Evolutionary conservation across 768 basidiomycete species (phyloP).

Genomic region (Pholiota conissans): DNA sequence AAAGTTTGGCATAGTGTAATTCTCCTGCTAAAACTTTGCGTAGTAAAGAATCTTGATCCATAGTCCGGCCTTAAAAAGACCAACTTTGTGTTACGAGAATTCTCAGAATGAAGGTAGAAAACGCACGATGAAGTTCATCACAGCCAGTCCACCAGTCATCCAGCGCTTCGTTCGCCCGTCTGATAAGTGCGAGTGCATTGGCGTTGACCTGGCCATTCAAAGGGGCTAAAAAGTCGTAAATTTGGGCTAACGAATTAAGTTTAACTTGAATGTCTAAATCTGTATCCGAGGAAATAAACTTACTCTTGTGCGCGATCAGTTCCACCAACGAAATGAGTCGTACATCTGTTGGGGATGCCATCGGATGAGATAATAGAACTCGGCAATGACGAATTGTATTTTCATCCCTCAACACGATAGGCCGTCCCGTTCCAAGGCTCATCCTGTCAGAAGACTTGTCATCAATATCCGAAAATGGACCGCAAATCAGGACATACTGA

Average conservation of each 20-base stretch:
- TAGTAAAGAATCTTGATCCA: slow-evolving; percentile 84
- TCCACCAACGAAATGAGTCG: slow-evolving; percentile 87
- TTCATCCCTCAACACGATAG: slow-evolving; percentile 88
- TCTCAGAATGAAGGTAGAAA: not conserved
- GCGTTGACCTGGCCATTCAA: slow-evolving; percentile 86
- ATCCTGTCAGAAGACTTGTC: slow-evolving; percentile 48
- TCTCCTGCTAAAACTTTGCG: slow-evolving; percentile 88
- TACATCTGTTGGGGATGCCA: slow-evolving; percentile 89
- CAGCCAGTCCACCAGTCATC: slow-evolving; percentile 93
- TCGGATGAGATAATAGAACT: slow-evolving; percentile 76
- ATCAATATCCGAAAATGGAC: slow-evolving; percentile 10
- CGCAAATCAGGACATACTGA: slow-evolving; percentile 53
- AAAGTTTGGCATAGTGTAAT: slow-evolving; percentile 90
- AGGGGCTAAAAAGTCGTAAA: slow-evolving; percentile 86
- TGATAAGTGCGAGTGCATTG: slow-evolving; percentile 83
- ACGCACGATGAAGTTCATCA: slow-evolving; percentile 78
- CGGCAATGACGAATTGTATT: slow-evolving; percentile 85
- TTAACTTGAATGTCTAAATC: slow-evolving; percentile 1
- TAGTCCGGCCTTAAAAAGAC: slow-evolving; percentile 64
- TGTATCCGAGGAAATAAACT: not conserved
- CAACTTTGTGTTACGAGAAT: slow-evolving; percentile 9
- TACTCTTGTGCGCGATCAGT: slow-evolving; percentile 84
- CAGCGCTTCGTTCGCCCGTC: slow-evolving; percentile 81
- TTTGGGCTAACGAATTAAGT: slow-evolving; percentile 65
- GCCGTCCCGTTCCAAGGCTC: slow-evolving; percentile 90